These are phyloP conservation scores for Wickerhamomyces ciferrii DNA, from an alignment of 805 yeast genomes.

Conservation along the genomic window DNA sequence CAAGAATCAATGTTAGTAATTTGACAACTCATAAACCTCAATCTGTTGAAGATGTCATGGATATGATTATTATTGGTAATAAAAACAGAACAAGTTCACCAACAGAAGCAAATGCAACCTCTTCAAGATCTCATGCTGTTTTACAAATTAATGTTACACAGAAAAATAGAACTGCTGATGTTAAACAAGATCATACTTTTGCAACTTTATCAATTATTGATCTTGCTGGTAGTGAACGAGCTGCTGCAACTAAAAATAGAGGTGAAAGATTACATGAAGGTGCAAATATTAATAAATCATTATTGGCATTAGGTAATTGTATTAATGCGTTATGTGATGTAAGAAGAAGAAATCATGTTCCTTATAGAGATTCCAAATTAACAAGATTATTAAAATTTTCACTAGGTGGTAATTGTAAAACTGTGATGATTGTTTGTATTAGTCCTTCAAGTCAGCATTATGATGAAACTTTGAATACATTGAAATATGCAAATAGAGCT, in stretches of 20 bases:
- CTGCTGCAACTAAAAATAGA: conserved; percentile 80
- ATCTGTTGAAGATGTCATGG: conserved; percentile 72
- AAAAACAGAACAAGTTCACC: conserved; percentile 76
- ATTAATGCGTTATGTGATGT: conserved; percentile 86
- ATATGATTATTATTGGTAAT: conserved; percentile 68
- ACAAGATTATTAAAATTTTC: conserved; percentile 86
- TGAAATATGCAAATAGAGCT: conserved; percentile 89
- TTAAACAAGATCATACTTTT: conserved; percentile 62
- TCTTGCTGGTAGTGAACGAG: conserved; percentile 93
- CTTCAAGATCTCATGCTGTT: conserved; percentile 93
- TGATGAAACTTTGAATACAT: conserved; percentile 88
- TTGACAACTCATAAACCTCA: conserved; percentile 57
- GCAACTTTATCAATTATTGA: conserved; percentile 87
- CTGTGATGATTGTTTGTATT: conserved; percentile 93
- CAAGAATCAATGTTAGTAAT: conserved; percentile 66
- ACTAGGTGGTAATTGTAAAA: conserved; percentile 89
- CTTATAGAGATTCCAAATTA: conserved; percentile 86
- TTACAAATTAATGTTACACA: conserved; percentile 73
- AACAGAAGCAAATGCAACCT: conserved; percentile 86
- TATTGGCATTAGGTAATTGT: conserved; percentile 89
- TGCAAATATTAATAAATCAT: conserved; percentile 85
- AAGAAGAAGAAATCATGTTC: conserved; percentile 66
- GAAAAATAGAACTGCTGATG: conserved; percentile 51
- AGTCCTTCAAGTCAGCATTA: conserved; percentile 84
- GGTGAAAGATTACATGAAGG: conserved; percentile 85